Percentiles rank a stretch among this genome's conserved stretches.
phyloP scores from a whole-genome alignment of 2,329 filamentous ascomycete genomes.

The Alternaria metachromatica region DNA sequence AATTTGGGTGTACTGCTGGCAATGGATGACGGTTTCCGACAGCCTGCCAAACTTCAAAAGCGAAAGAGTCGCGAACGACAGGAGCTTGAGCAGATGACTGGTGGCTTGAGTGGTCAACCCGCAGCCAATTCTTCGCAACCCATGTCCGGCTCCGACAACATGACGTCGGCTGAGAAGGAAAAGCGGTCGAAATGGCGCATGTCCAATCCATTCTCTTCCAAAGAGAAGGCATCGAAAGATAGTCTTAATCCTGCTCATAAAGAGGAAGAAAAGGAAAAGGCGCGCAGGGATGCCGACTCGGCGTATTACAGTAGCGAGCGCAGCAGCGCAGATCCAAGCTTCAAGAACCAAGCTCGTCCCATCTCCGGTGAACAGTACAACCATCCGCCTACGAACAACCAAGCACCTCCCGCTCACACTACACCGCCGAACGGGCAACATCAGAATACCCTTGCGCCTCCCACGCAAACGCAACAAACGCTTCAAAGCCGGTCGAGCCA shows the following conservation, averaged over 20 bases:
- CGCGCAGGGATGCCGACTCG: constrained; percentile 35
- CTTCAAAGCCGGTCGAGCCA: constrained; percentile 27
- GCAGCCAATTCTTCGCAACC: constrained; percentile 27
- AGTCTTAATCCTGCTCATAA: constrained; percentile 5
- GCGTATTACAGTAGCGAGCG: constrained; percentile 46
- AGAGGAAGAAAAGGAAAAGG: constrained; percentile 20
- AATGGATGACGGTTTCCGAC: constrained; percentile 32
- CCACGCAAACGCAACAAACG: constrained; percentile 16
- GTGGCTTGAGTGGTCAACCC: constrained; percentile 22
- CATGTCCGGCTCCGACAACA: constrained; percentile 22
- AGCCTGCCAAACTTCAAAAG: constrained; percentile 41
- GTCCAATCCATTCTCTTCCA: constrained; percentile 46
- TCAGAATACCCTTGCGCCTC: constrained; percentile 22
- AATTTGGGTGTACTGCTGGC: background rate
- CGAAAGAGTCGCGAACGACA: constrained; percentile 40
- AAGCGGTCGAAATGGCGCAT: constrained; percentile 48
- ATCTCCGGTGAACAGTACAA: constrained; percentile 37
- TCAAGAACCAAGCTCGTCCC: constrained; percentile 35
- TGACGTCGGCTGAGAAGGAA: constrained; percentile 36
- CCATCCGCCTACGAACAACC: constrained; percentile 18
- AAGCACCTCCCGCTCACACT: constrained; percentile 20
- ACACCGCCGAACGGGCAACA: constrained; percentile 7
- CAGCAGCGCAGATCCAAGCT: constrained; percentile 41
- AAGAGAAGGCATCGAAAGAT: constrained; percentile 37
- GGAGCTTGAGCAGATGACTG: constrained; percentile 33